These are phyloP conservation scores for Colletotrichum sp. DNA, from an alignment of 2,329 filamentous ascomycete species.

Conservation along the genomic window DNA sequence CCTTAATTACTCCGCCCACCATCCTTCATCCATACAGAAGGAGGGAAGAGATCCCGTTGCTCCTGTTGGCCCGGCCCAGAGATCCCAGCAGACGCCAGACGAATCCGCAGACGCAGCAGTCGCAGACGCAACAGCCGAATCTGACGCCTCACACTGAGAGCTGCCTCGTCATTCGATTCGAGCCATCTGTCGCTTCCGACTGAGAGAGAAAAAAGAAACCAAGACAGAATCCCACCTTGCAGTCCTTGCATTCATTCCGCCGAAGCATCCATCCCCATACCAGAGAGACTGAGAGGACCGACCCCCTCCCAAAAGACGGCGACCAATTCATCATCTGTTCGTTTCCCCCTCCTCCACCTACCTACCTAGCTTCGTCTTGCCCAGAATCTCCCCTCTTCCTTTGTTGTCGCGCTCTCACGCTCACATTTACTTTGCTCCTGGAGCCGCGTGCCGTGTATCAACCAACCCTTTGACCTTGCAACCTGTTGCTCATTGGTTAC, in stretches of 20 bases:
- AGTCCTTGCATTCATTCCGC: not conserved
- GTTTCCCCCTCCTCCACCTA: conserved; percentile 1
- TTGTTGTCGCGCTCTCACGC: not conserved
- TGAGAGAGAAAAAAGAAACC: not conserved
- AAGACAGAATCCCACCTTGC: not conserved
- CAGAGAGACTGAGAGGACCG: not conserved
- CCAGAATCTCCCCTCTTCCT: conserved; percentile 1
- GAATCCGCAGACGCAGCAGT: conserved; percentile 6
- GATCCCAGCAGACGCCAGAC: not conserved
- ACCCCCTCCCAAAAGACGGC: not conserved
- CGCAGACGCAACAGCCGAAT: not conserved
- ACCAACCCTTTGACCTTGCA: conserved; percentile 16
- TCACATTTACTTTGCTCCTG: not conserved
- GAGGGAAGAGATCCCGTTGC: not conserved
- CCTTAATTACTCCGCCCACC: conserved; percentile 4
- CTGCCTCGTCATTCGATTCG: not conserved
- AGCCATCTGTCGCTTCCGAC: conserved; percentile 5
- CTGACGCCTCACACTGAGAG: not conserved
- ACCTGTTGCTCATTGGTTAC: conserved; percentile 3
- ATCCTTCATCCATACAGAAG: not conserved
- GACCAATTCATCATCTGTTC: conserved; percentile 10
- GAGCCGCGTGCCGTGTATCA: not conserved
- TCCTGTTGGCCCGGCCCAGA: not conserved
- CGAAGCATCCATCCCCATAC: not conserved
- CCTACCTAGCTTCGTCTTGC: not conserved